Conservation (phyloP, 1,284 basidiomycete genomes). For the Sphagnurus paluster region DNA sequence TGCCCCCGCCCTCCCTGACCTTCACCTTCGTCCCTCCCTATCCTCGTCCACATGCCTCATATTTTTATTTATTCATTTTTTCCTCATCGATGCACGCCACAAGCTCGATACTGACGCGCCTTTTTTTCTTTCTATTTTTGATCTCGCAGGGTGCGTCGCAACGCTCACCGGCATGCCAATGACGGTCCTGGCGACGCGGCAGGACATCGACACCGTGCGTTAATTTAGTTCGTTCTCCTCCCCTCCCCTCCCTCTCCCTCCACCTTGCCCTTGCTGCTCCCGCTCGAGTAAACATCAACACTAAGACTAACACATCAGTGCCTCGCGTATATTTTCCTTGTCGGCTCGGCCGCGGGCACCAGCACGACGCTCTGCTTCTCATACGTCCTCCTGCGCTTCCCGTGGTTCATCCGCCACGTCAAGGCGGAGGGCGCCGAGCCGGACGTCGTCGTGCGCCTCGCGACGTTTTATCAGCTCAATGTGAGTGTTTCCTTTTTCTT, state of each 20-base stretch:
- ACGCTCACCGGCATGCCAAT: constrained; percentile 69
- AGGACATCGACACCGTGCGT: constrained; percentile 55
- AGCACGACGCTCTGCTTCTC: constrained; percentile 65
- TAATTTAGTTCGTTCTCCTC: constrained; percentile 5
- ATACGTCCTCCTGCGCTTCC: constrained; percentile 66
- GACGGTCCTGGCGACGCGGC: constrained; percentile 57
- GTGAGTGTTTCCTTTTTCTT: constrained; percentile 38
- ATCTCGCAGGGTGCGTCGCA: constrained; percentile 53
- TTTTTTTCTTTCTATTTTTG: constrained; percentile 7
- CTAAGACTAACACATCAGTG: constrained; percentile 37
- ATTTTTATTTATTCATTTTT: no score
- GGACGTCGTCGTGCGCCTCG: constrained; percentile 65
- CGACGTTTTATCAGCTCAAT: constrained; percentile 75
- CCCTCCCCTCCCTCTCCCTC: background rate
- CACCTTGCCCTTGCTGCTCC: no score
- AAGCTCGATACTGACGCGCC: no score
- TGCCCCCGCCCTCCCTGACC: no score
- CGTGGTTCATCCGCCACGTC: constrained; percentile 63
- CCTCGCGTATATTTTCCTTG: constrained; percentile 68
- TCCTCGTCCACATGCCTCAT: no score
- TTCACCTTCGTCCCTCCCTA: no score
- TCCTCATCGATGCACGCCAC: no score
- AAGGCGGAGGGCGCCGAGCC: constrained; percentile 70
- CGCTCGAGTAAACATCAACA: no score
- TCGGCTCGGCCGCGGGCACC: constrained; percentile 62